A percentile compares a stretch with the other conserved stretches of the same genome.
Conservation (phyloP, 2,329 filamentous ascomycete species). For the Colletotrichum lini region DNA sequence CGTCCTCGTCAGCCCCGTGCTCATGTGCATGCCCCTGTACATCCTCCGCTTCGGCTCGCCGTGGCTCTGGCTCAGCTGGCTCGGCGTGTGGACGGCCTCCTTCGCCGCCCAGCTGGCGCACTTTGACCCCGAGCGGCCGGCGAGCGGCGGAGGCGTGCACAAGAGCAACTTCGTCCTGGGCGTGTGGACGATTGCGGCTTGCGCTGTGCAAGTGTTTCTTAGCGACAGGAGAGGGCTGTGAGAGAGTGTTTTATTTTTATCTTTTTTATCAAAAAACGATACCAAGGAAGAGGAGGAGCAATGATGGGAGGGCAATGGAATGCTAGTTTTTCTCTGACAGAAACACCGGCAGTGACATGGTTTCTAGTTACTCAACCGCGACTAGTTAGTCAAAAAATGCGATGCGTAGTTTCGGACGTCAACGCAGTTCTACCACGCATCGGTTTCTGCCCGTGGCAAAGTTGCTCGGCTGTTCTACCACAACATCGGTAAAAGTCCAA, state of each 20-base stretch:
- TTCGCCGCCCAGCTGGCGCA: slow-evolving; percentile 40
- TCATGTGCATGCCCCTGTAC: slow-evolving; percentile 34
- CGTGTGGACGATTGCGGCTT: slow-evolving; percentile 43
- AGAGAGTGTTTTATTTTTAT: background rate
- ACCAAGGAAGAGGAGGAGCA: too few species aligned
- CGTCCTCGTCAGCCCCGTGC: slow-evolving; percentile 26
- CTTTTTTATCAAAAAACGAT: background rate
- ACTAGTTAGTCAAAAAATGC: too few species aligned
- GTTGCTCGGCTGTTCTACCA: too few species aligned
- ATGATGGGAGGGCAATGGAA: too few species aligned
- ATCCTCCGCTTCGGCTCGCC: slow-evolving; percentile 19
- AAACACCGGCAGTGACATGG: too few species aligned
- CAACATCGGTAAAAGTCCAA: too few species aligned
- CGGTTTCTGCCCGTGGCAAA: background rate
- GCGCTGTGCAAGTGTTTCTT: slow-evolving; percentile 44
- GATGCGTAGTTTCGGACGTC: too few species aligned
- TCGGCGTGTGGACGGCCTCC: slow-evolving; percentile 30
- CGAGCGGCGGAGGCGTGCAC: slow-evolving; percentile 44
- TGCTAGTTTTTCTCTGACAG: too few species aligned
- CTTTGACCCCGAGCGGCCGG: slow-evolving; percentile 44
- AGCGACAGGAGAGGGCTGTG: slow-evolving; percentile 8
- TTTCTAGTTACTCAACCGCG: too few species aligned
- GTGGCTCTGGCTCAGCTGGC: slow-evolving; percentile 38
- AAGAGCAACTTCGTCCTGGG: slow-evolving; percentile 45
- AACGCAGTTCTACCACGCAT: background rate